phyloP scores from a whole-genome alignment of 352 stramenopile species.

The Globisporangium emineosum region DNA sequence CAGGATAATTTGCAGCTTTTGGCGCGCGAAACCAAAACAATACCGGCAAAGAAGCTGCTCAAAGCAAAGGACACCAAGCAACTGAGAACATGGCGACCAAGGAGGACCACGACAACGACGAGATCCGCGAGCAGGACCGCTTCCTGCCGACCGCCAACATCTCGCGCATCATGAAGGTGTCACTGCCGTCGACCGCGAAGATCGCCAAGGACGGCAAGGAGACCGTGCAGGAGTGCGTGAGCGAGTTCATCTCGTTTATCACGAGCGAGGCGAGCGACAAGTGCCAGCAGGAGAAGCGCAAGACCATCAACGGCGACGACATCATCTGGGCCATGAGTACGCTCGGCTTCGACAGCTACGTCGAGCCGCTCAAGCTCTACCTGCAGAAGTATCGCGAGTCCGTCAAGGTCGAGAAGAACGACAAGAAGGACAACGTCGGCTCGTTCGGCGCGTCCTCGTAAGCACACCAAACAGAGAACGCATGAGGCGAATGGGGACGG shows the following conservation, averaged over 20 bases:
- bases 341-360: constrained; percentile 99
- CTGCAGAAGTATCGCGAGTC: constrained; percentile 98
- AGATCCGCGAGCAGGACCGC: constrained; percentile 95
- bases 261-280: constrained; percentile 98
- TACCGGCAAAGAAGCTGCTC: not conserved
- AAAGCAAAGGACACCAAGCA: not conserved
- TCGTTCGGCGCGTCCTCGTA: constrained; percentile 84
- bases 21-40: not conserved
- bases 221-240: constrained; percentile 99
- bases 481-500: not conserved
- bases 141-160: constrained; percentile 99
- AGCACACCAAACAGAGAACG: not conserved
- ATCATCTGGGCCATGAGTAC: constrained; percentile 99
- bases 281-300: constrained; percentile 99
- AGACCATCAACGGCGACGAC: constrained; percentile 99
- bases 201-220: constrained; percentile 99
- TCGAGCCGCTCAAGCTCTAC: constrained; percentile 99
- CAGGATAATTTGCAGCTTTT: not conserved
- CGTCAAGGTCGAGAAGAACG: constrained; percentile 89
- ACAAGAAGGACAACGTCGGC: constrained; percentile 90
- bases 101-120: constrained; percentile 85
- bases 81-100: constrained; percentile 64
- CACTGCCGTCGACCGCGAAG: constrained; percentile 97
- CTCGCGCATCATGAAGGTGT: constrained; percentile 99
- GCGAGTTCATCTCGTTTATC: constrained; percentile 99